These are phyloP conservation scores for Chlorella ohadii DNA, from an alignment of 139 green algal species.

Conservation along the genomic window DNA sequence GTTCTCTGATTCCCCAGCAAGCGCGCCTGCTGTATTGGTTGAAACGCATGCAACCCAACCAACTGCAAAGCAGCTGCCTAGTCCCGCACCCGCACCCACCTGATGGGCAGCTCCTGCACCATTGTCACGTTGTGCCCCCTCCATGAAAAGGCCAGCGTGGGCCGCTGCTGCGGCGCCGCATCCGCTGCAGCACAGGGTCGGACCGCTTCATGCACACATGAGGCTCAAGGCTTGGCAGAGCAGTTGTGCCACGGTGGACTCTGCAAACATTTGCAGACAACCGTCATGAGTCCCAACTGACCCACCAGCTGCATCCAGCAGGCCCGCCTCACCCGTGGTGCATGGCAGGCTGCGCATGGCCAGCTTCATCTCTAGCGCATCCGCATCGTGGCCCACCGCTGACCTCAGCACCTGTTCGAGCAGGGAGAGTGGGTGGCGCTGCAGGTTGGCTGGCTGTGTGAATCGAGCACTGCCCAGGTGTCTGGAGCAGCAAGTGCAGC, in stretches of 20 bases:
- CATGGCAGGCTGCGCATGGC: slow-evolving; percentile 46
- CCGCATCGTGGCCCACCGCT: slow-evolving; percentile 37
- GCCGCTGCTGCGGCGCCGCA: slow-evolving; percentile 16
- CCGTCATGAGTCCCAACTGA: too few relatives aligned
- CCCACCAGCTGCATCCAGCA: too few relatives aligned
- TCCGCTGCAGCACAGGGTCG: not conserved
- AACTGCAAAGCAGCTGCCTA: not conserved
- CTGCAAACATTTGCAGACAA: too few relatives aligned
- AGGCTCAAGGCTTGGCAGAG: too few relatives aligned
- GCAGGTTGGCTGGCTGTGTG: slow-evolving; percentile 50
- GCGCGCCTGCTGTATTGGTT: not conserved
- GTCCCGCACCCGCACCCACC: not conserved
- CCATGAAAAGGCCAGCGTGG: slow-evolving; percentile 73
- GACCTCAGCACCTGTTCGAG: slow-evolving; percentile 66
- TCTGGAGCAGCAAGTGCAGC: too few relatives aligned
- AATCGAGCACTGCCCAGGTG: too few relatives aligned
- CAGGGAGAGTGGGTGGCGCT: not conserved
- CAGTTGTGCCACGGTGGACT: too few relatives aligned
- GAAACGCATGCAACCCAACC: not conserved
- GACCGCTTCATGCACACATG: too few relatives aligned
- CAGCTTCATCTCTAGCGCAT: slow-evolving; percentile 43
- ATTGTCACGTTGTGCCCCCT: slow-evolving; percentile 56
- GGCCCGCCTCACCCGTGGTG: not conserved
- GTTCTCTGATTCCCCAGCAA: too few relatives aligned
- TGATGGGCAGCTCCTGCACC: slow-evolving; percentile 79